A percentile compares a stretch with the other conserved stretches of the same genome.
These are phyloP conservation scores for Hericium erinaceus DNA, from an alignment of 768 basidiomycete species.

Conservation along the genomic window DNA sequence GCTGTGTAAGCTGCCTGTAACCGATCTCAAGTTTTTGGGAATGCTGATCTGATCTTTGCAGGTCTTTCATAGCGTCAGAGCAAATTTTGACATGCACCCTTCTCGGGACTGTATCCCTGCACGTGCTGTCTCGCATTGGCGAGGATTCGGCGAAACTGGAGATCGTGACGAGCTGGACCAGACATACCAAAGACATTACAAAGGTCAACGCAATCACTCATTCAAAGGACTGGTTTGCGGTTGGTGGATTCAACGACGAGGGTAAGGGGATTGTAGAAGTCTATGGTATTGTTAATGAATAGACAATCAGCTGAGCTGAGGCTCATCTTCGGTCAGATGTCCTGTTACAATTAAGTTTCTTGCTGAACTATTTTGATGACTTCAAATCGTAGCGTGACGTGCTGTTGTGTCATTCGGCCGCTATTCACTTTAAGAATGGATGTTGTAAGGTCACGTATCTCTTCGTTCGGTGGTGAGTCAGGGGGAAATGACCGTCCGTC, in stretches of 20 bases:
- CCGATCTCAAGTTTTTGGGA: too few relatives aligned
- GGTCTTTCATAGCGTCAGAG: conserved; percentile 11
- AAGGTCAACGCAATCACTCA: conserved; percentile 61
- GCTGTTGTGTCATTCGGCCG: too few relatives aligned
- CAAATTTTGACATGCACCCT: conserved; percentile 49
- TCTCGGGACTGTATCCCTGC: conserved; percentile 46
- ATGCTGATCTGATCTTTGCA: not conserved
- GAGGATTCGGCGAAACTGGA: conserved; percentile 28
- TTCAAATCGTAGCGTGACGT: too few relatives aligned
- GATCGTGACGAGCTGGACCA: conserved; percentile 36
- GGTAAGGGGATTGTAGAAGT: conserved; percentile 44
- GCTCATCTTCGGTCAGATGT: too few relatives aligned
- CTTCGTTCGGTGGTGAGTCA: too few relatives aligned
- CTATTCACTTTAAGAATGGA: too few relatives aligned
- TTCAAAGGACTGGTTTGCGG: conserved; percentile 36
- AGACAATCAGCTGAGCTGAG: too few relatives aligned
- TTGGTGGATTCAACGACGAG: conserved; percentile 53
- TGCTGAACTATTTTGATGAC: too few relatives aligned
- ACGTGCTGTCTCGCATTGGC: conserved; percentile 31
- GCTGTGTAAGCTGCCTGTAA: conserved; percentile 40
- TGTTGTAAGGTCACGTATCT: too few relatives aligned
- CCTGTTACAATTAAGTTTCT: too few relatives aligned
- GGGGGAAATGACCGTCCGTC: too few relatives aligned
- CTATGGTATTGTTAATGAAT: not conserved
- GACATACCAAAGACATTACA: conserved; percentile 31